Conservation (phyloP, 2,329 filamentous ascomycete species). For the Colletotrichum abscissum region DNA sequence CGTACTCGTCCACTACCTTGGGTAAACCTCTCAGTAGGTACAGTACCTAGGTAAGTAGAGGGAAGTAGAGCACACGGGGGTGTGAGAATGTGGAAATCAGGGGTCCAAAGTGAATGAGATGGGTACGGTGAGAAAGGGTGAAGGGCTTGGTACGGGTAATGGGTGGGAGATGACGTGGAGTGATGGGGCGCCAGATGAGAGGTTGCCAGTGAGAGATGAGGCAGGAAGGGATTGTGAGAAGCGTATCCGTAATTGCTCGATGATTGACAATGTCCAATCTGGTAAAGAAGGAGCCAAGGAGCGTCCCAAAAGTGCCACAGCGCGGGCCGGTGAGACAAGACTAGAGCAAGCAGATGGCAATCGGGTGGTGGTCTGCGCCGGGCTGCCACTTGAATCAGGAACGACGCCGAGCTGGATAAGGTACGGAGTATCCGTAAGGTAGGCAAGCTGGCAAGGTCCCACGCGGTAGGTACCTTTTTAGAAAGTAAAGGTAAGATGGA, state of each 20-base stretch:
- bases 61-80: conserved; percentile 19
- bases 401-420: conserved; percentile 11
- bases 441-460: conserved; percentile 1
- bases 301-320: conserved; percentile 15
- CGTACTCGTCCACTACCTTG: conserved; percentile 8
- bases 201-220: conserved; percentile 18
- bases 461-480: conserved; percentile 22
- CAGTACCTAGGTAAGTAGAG: background rate
- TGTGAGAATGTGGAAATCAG: conserved; percentile 20
- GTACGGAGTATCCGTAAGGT: background rate
- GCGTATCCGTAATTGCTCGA: background rate
- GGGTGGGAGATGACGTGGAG: conserved; percentile 16
- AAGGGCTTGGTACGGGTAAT: background rate
- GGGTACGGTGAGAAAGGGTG: conserved; percentile 27
- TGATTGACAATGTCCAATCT: background rate
- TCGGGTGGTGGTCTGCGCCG: conserved; percentile 5
- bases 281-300: background rate
- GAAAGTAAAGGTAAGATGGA: background rate
- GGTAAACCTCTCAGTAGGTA: background rate
- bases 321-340: conserved; percentile 30
- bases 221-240: background rate
- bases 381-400: conserved; percentile 24
- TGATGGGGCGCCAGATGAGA: conserved; percentile 14
- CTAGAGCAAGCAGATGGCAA: conserved; percentile 14
- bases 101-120: conserved; percentile 10